phyloP scores from a whole-genome alignment of 768 basidiomycete genomes.

The Suillus plorans region DNA sequence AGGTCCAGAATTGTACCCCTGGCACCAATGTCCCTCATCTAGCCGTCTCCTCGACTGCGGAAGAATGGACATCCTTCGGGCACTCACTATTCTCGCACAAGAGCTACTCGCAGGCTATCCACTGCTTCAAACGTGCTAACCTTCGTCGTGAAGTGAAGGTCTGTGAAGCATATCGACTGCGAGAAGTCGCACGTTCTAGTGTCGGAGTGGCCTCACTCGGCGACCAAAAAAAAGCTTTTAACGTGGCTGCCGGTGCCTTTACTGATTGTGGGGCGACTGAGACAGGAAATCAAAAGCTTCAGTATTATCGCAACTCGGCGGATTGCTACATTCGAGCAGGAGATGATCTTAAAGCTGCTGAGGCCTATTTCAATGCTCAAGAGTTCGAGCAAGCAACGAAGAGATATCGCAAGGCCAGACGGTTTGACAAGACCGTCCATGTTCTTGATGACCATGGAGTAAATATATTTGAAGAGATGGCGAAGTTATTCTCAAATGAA shows the following conservation, averaged over 20 bases:
- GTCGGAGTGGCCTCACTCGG: conserved; percentile 23
- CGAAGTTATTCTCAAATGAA: conserved; percentile 29
- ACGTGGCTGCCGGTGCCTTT: conserved; percentile 51
- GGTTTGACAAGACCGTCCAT: conserved; percentile 53
- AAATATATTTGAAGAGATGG: conserved; percentile 30
- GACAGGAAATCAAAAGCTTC: conserved; percentile 25
- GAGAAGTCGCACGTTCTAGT: conserved; percentile 45
- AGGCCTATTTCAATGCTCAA: conserved; percentile 39
- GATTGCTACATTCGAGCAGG: conserved; percentile 45
- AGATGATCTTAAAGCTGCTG: conserved; percentile 43
- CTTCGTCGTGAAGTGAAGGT: conserved; percentile 43
- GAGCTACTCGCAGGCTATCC: conserved; percentile 47
- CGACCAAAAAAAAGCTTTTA: conserved; percentile 37
- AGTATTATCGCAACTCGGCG: conserved; percentile 44
- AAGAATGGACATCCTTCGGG: conserved; percentile 47
- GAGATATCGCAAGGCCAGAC: conserved; percentile 47
- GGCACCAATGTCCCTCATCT: conserved; percentile 50
- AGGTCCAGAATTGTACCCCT: conserved; percentile 52
- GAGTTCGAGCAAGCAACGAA: conserved; percentile 45
- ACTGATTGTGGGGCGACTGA: conserved; percentile 36
- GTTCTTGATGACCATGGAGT: conserved; percentile 38
- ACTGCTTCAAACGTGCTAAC: conserved; percentile 51
- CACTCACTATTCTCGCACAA: conserved; percentile 39
- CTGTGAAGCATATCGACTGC: conserved; percentile 52
- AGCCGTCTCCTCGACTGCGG: conserved; percentile 49